phyloP scores from a whole-genome alignment of 805 yeast species.

The Millerozyma miso region DNA sequence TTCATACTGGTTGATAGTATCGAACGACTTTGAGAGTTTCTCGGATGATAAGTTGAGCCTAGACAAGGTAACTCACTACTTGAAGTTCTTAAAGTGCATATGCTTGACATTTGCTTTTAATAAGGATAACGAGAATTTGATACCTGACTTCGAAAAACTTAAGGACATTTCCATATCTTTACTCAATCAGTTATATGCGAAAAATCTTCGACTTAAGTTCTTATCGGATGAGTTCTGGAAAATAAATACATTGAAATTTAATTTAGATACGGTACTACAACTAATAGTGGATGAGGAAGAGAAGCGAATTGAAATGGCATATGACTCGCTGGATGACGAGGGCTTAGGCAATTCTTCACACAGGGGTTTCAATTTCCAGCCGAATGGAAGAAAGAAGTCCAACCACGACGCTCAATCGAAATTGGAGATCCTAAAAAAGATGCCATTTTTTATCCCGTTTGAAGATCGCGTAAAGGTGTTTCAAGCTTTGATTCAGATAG shows the following conservation, averaged over 20 bases:
- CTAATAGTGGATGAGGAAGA: constrained; percentile 44
- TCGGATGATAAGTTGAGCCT: constrained; percentile 36
- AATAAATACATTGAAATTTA: constrained; percentile 24
- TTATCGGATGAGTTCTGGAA: constrained; percentile 55
- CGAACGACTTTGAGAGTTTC: constrained; percentile 61
- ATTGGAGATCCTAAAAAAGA: constrained; percentile 50
- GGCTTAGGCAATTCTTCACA: background rate
- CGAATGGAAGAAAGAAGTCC: constrained; percentile 1
- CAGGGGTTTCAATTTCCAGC: background rate
- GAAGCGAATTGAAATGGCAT: constrained; percentile 10
- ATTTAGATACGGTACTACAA: constrained; percentile 33
- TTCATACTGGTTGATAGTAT: constrained; percentile 62
- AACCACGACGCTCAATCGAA: constrained; percentile 19
- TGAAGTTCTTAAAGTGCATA: constrained; percentile 46
- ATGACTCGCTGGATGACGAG: constrained; percentile 10
- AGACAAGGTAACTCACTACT: constrained; percentile 36
- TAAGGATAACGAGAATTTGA: constrained; percentile 6
- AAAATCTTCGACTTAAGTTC: constrained; percentile 59
- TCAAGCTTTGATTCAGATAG: constrained; percentile 56
- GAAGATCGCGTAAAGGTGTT: constrained; percentile 69
- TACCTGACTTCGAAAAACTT: constrained; percentile 12
- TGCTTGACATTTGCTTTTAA: constrained; percentile 49
- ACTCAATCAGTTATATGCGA: constrained; percentile 59
- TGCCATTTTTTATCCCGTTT: constrained; percentile 82
- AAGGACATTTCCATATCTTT: constrained; percentile 44